phyloP scores from a whole-genome alignment of 257 asterid species.

The Solanum pinnatisectum region DNA sequence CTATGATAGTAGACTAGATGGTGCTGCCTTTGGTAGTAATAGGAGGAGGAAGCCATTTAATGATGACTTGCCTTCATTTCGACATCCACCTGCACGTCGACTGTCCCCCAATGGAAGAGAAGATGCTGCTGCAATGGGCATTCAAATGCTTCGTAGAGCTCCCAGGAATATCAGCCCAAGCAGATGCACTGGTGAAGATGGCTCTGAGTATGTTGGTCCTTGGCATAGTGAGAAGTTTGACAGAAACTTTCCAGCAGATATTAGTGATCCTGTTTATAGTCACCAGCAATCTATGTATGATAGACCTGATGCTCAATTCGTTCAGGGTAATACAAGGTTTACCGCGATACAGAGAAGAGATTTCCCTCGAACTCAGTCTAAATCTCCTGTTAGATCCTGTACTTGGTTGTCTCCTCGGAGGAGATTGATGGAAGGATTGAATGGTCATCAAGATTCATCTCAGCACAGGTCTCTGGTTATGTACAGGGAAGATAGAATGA shows the following conservation, averaged over 20 bases:
- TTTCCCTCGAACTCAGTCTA: constrained; percentile 41
- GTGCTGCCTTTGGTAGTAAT: constrained; percentile 13
- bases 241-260: neutral
- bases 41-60: constrained; percentile 38
- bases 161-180: neutral
- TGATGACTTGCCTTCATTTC: neutral
- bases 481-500: constrained; percentile 50
- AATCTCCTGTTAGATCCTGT: constrained; percentile 55
- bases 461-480: constrained; percentile 49
- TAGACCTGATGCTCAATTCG: constrained; percentile 33
- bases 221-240: neutral
- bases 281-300: constrained; percentile 32
- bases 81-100: neutral
- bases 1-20: constrained; percentile 32
- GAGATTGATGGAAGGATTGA: constrained; percentile 61
- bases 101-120: neutral
- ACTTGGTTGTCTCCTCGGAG: constrained; percentile 64
- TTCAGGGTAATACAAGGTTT: constrained; percentile 42
- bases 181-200: neutral
- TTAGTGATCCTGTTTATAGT: neutral
- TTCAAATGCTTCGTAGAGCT: neutral
- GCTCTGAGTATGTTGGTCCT: neutral
- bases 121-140: neutral
- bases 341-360: constrained; percentile 46
- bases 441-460: constrained; percentile 27